A percentile compares a stretch with the other conserved stretches of the same genome.
Evolutionary conservation across 2,329 filamentous ascomycete species (phyloP).

Genomic region (Diaporthe citriasiana): DNA sequence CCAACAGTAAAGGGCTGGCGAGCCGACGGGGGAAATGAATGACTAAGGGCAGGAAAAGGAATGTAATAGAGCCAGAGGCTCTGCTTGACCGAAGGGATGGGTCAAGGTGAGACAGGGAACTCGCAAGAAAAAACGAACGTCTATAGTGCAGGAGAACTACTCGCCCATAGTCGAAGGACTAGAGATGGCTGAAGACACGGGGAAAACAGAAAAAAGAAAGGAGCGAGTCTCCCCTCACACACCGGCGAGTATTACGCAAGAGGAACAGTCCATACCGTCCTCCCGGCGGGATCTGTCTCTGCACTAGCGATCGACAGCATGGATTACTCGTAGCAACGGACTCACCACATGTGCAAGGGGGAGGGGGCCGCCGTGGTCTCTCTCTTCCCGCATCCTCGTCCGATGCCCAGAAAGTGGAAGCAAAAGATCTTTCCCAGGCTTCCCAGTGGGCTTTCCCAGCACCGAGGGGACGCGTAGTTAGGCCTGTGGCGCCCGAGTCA

Average conservation of each 20-base stretch:
- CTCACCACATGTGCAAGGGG: slow-evolving; percentile 6
- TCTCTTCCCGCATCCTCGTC: slow-evolving; percentile 7
- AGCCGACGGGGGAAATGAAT: slow-evolving; percentile 1
- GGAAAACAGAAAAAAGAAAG: slow-evolving; percentile 7
- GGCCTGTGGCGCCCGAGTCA: slow-evolving; percentile 21
- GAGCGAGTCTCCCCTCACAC: slow-evolving; percentile 24
- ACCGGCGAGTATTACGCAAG: slow-evolving; percentile 26
- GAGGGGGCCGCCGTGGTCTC: not conserved
- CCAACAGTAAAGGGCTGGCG: slow-evolving; percentile 11
- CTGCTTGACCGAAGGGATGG: slow-evolving; percentile 26
- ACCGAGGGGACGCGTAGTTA: not conserved
- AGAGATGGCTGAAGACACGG: not conserved
- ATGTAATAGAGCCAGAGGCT: slow-evolving; percentile 25
- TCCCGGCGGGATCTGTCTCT: slow-evolving; percentile 23
- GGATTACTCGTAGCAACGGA: slow-evolving; percentile 14
- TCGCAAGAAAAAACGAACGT: slow-evolving; percentile 7
- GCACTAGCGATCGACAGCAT: slow-evolving; percentile 27
- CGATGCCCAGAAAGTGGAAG: slow-evolving; percentile 2
- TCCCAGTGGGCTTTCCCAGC: not conserved
- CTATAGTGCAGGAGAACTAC: slow-evolving; percentile 9
- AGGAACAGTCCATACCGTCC: not conserved
- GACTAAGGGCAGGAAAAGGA: slow-evolving; percentile 5
- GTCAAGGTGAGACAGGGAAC: slow-evolving; percentile 11
- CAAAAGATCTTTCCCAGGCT: slow-evolving; percentile 2
- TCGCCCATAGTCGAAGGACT: slow-evolving; percentile 13